These are phyloP conservation scores for Hordeum vulgare DNA, from an alignment of 176 grass and related monocot genomes.

Conservation along the genomic window MorexV3_pseudomolecules_assembly NC_058523.1:50673507-50674006, in stretches of 20 bases:
- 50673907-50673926: slow-evolving; percentile 26
- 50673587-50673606: background rate
- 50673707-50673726: slow-evolving; percentile 65
- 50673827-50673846: slow-evolving; percentile 18
- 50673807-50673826: background rate
- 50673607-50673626: slow-evolving; percentile 31
- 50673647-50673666: slow-evolving; percentile 4
- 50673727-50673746: slow-evolving; percentile 7
- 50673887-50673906: slow-evolving; percentile 27
- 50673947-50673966: slow-evolving; percentile 10
- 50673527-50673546: background rate
- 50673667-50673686: slow-evolving; percentile 47
- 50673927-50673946: slow-evolving; percentile 27
- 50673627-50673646: background rate
- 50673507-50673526: slow-evolving; percentile 8
- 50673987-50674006: slow-evolving; percentile 23
- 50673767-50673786: slow-evolving; percentile 19
- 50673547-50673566: background rate
- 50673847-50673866: slow-evolving; percentile 22
- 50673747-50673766: background rate
- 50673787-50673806: slow-evolving; percentile 33
- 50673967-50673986: slow-evolving; percentile 13
- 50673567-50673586: background rate
- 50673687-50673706: slow-evolving; percentile 60
- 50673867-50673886: background rate